Base-by-base conservation (phyloP, 495 filamentous ascomycete species). In the Penicillium argentinense region DNA sequence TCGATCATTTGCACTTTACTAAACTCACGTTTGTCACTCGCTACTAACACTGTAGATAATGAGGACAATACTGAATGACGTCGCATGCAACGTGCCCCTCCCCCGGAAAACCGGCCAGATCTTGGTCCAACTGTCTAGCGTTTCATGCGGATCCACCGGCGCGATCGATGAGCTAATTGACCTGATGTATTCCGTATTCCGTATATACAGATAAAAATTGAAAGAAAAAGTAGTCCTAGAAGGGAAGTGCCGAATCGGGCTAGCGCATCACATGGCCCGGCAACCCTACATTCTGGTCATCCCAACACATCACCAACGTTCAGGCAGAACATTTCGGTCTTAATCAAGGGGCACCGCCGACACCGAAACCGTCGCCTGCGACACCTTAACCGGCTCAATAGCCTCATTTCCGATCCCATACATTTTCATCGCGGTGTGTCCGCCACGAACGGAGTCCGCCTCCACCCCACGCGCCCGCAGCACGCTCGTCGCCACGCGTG, bases 401-500 rank as follows among this genome's bases (percentile, higher is more conserved):
- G 17, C 11, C 37, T 14, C 55, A 13, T 44, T 54, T 45, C 65
- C 62, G 21, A 66, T 58, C 14, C 53, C 60, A 46, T 64, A 62
- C 28, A 62, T 54, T 14, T 47, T 50, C 33, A 72, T 44, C 17
- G 64, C 62, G 43, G 49, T 60, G 25, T 65, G 49, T 2, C 78
- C 78, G 12, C 76, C 75, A 9, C 67, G 60, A 22, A 80, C 55
- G 47, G 73, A 78, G 14, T 74, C 73, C 3, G 74, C 77, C 49
- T 76, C 69, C 22, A 76, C 54, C 0, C 72, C 73, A 45, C 73
- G 73, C 3, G 73, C 74, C 30, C 77, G 64, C 33, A 82, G 60
- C 22, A 78, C 71, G 47, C 73, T 75, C 9, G 76, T 73, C n/a
- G 72, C 77, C 23, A 81, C 64, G 24, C 75, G 64, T 21, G 75